These are phyloP conservation scores for Penicillium sp. DNA, from an alignment of 2,329 filamentous ascomycete genomes.

Conservation along the genomic window DNA sequence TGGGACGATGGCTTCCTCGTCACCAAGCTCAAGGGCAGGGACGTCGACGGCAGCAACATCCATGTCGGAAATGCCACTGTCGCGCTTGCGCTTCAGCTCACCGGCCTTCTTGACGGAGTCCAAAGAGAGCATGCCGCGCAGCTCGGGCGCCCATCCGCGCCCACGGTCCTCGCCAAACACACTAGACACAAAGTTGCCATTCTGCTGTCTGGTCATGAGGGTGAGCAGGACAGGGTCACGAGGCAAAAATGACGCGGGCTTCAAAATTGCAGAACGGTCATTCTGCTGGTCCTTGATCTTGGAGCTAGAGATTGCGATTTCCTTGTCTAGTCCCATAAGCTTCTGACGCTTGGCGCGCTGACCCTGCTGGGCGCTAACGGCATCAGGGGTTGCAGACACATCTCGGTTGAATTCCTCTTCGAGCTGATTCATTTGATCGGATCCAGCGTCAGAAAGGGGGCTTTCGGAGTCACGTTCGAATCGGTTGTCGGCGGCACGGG, in stretches of 20 bases:
- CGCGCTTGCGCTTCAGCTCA: slow-evolving; percentile 90
- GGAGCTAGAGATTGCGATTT: slow-evolving; percentile 71
- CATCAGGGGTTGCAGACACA: slow-evolving; percentile 41
- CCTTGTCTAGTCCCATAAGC: slow-evolving; percentile 74
- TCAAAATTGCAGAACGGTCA: slow-evolving; percentile 82
- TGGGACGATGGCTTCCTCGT: slow-evolving; percentile 58
- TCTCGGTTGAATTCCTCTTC: slow-evolving; percentile 33
- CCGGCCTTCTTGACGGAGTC: slow-evolving; percentile 72
- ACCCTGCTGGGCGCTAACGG: slow-evolving; percentile 59
- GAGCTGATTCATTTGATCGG: slow-evolving; percentile 58
- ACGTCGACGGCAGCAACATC: slow-evolving; percentile 65
- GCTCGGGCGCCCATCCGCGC: slow-evolving; percentile 82
- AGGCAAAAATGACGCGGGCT: slow-evolving; percentile 76
- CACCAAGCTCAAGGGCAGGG: slow-evolving; percentile 60
- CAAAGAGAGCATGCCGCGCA: slow-evolving; percentile 86
- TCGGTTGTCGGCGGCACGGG: slow-evolving; percentile 43
- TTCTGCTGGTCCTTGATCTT: slow-evolving; percentile 84
- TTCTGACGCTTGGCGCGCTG: slow-evolving; percentile 78
- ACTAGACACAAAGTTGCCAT: slow-evolving; percentile 81
- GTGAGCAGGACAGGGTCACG: slow-evolving; percentile 83
- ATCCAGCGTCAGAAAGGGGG: slow-evolving; percentile 67
- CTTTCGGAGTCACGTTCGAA: slow-evolving; percentile 66
- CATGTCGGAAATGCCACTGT: slow-evolving; percentile 79
- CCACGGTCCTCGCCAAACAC: slow-evolving; percentile 79
- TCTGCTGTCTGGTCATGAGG: slow-evolving; percentile 87